These are phyloP conservation scores for Zymoseptoria ardabiliae DNA, from an alignment of 2,329 filamentous ascomycete species.

Conservation along the genomic window DNA sequence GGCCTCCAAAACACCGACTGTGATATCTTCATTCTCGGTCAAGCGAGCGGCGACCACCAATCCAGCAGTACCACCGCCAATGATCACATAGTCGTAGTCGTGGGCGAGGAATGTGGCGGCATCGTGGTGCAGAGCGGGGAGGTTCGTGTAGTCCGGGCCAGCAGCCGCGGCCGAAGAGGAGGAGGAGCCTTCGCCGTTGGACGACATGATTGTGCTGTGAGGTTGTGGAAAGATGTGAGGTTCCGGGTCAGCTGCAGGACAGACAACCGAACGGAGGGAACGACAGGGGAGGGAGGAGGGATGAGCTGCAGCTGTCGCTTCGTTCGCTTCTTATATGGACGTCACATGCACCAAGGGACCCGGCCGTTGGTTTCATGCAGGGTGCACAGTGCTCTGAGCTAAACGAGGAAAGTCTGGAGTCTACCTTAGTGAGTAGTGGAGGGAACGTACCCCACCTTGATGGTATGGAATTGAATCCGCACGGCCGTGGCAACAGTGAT, in stretches of 20 bases:
- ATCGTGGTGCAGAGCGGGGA: conserved; percentile 20
- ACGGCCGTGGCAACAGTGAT: background rate
- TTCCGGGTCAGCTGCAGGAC: background rate
- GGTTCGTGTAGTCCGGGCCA: conserved; percentile 3
- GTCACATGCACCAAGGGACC: background rate
- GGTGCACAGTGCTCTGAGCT: background rate
- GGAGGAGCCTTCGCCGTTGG: conserved; percentile 10
- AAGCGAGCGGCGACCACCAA: conserved; percentile 26
- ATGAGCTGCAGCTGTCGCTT: background rate
- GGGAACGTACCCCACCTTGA: background rate
- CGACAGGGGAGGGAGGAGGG: background rate
- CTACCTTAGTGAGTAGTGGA: background rate
- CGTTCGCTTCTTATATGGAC: background rate
- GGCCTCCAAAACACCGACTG: conserved; percentile 29
- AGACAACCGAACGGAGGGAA: background rate
- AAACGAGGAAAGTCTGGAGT: background rate
- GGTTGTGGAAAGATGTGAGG: background rate
- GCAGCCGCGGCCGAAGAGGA: conserved; percentile 10
- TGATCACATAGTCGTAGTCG: conserved; percentile 25
- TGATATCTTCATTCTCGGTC: conserved; percentile 26
- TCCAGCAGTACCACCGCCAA: conserved; percentile 28
- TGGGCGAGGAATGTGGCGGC: conserved; percentile 23
- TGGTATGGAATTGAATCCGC: background rate
- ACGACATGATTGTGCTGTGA: conserved; percentile 10
- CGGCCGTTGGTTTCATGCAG: background rate